Evolutionary conservation across 371 early-diverging fungal species (phyloP), one percentile per base, ranked within the genome.

Genomic region (Umbelopsis sp.): DNA sequence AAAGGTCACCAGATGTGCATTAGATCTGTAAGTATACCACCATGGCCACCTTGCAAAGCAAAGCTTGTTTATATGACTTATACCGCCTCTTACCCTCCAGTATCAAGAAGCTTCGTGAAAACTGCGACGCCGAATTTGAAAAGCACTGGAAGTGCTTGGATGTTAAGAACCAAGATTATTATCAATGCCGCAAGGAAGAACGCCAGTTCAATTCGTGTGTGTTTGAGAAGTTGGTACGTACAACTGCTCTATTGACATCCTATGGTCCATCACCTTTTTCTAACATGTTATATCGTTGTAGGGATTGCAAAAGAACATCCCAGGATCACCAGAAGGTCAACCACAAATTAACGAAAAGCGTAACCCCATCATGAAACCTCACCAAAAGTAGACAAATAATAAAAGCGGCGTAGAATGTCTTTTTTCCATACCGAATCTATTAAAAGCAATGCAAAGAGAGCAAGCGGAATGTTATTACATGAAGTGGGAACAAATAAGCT

Each of bases 121-220:
- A 96, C 85, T 98, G 98, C 80, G 92, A 89, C 65, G 84, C 87
- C 70, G 89, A 94, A 73, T 97, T 95, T 84, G 90, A 89, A 45
- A 84, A 86, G 50, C 97, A 98, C 79, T 98, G 96, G 94, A 85
- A 93, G 76, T 97, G 97, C 78, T 81, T 97, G 71, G 97, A 97
- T 74, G 82, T 83, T 72, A 88, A 92, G 78, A 97, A 98, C 80
- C 95, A 96, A 76, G 90, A 93, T 68, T 89, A 90, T 74, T 86
- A 83, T 70, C 81, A 83, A 50, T 97, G 97, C 85, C 91, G 98
- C 64, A 77, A 82, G 69, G 86, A 89, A 66, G 98, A 98, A 78
- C 76, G 82, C 64, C 82, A 77, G 8, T 92, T 96, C 72, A 97
- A 96, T 81, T 85, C 89, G 63, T 98, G 98, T 77, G 92, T 97